A percentile compares a stretch with the other conserved stretches of the same genome.
Conservation (phyloP, 805 yeast species). For the Candida succiphila region DNA sequence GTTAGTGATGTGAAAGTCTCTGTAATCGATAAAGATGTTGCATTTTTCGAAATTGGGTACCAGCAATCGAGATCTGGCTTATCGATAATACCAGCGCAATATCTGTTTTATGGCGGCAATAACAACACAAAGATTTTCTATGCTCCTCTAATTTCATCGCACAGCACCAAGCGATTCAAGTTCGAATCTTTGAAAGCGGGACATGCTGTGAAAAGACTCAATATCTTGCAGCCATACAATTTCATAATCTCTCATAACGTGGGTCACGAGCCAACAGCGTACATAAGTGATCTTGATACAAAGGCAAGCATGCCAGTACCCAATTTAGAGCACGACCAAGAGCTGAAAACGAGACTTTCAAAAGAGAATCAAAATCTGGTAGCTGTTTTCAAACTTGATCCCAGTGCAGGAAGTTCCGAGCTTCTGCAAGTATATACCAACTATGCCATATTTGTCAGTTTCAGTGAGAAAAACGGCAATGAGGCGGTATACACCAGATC, state of each 20-base stretch:
- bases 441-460: slow-evolving; percentile 18
- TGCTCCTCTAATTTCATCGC: slow-evolving; percentile 19
- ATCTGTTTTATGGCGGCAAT: slow-evolving; percentile 47
- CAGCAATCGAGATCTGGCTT: slow-evolving; percentile 54
- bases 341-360: slow-evolving; percentile 13
- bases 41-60: slow-evolving; percentile 58
- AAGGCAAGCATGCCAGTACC: slow-evolving; percentile 17
- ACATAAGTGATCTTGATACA: slow-evolving; percentile 16
- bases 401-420: slow-evolving; percentile 10
- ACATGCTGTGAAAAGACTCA: slow-evolving; percentile 12
- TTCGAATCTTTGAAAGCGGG: slow-evolving; percentile 19
- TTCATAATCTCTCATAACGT: slow-evolving; percentile 18
- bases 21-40: slow-evolving; percentile 30
- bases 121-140: slow-evolving; percentile 35
- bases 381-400: slow-evolving; percentile 15
- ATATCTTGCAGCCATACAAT: slow-evolving; percentile 17
- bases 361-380: slow-evolving; percentile 16
- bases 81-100: slow-evolving; percentile 44
- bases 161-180: slow-evolving; percentile 10
- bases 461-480: slow-evolving; percentile 1
- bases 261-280: slow-evolving; percentile 18
- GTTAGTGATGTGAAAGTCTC: slow-evolving; percentile 23
- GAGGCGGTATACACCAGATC: slow-evolving; percentile 16
- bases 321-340: slow-evolving; percentile 12
- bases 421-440: slow-evolving; percentile 18